These are phyloP conservation scores for Aspergillus sp. DNA, from an alignment of 2,329 filamentous ascomycete genomes.

Conservation along the genomic window DNA sequence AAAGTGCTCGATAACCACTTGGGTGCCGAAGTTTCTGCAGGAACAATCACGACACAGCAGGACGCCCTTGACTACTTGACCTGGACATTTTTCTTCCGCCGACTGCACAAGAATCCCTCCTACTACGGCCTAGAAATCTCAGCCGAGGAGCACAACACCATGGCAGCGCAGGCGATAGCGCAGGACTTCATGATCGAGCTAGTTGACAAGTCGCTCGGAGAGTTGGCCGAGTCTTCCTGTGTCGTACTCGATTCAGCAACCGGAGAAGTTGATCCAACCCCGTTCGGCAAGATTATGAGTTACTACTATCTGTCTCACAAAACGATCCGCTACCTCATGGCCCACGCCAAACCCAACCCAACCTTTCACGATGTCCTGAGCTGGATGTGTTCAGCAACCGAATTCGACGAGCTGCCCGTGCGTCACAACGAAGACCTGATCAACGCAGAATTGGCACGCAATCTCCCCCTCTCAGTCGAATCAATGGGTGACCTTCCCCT, in stretches of 20 bases:
- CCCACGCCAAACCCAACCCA: constrained; percentile 72
- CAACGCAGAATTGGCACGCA: constrained; percentile 83
- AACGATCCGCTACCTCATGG: constrained; percentile 82
- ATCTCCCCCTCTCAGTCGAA: constrained; percentile 69
- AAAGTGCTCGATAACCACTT: constrained; percentile 97
- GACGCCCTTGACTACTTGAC: constrained; percentile 97
- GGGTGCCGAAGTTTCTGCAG: constrained; percentile 89
- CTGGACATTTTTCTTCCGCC: constrained; percentile 99
- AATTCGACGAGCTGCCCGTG: constrained; percentile 97
- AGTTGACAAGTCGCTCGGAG: constrained; percentile 80
- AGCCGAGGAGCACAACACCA: constrained; percentile 86
- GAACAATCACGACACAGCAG: constrained; percentile 90
- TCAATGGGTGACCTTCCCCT: constrained; percentile 70
- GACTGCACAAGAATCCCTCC: constrained; percentile 95
- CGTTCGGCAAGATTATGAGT: constrained; percentile 96
- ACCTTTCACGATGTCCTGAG: constrained; percentile 79
- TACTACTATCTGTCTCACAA: constrained; percentile 98
- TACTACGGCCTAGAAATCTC: constrained; percentile 96
- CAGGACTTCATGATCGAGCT: constrained; percentile 95
- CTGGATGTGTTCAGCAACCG: constrained; percentile 91
- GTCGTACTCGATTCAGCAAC: constrained; percentile 74
- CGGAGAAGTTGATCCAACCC: constrained; percentile 85
- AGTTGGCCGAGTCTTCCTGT: constrained; percentile 82
- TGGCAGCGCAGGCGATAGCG: constrained; percentile 79
- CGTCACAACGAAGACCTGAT: constrained; percentile 98